Evolutionary conservation across 176 grass and related monocot species (phyloP).

Genomic region (Puya raimondii): DNA sequence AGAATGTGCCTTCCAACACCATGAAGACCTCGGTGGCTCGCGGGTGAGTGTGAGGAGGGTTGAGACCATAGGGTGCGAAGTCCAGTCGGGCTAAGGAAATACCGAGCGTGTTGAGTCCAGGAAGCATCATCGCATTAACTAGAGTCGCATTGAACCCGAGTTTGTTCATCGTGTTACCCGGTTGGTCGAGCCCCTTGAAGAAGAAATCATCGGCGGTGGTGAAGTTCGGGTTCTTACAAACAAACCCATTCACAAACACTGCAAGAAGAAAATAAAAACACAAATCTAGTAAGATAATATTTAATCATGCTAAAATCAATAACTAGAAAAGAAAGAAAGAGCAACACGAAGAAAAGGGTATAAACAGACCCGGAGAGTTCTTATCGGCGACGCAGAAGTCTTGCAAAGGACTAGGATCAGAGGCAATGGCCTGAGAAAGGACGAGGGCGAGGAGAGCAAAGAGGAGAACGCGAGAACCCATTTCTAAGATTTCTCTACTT

Average conservation of each 20-base stretch:
- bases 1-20: constrained; percentile 20
- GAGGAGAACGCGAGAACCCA: constrained; percentile 11
- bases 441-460: constrained; percentile 10
- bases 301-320: no score
- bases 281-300: no score
- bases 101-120: constrained; percentile 27
- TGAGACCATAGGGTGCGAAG: constrained; percentile 29
- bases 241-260: constrained; percentile 32
- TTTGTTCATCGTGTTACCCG: constrained; percentile 25
- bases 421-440: neutral
- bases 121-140: constrained; percentile 13
- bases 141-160: constrained; percentile 30
- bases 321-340: no score
- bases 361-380: neutral
- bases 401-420: constrained; percentile 25
- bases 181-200: constrained; percentile 18
- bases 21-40: constrained; percentile 15
- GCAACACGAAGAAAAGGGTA: no score
- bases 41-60: constrained; percentile 29
- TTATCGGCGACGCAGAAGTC: constrained; percentile 22
- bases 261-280: neutral
- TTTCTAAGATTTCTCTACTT: constrained; percentile 11
- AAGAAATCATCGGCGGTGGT: constrained; percentile 27
- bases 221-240: constrained; percentile 16
- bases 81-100: constrained; percentile 35